Evolutionary conservation across 139 green algal species (phyloP).

Genomic region (Eudorina sp.): DNA sequence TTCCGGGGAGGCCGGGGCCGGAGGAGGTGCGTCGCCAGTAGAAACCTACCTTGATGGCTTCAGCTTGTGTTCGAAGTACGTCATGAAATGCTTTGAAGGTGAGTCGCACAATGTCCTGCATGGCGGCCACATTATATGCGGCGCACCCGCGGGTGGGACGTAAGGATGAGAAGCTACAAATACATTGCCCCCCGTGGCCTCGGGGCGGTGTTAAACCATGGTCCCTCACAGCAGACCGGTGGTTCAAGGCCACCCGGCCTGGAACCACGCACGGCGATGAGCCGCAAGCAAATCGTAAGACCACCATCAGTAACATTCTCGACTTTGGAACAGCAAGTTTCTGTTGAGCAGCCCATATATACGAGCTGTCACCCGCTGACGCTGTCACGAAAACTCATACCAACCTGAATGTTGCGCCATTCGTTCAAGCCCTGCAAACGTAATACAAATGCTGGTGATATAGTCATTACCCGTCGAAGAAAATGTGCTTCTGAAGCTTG

Average conservation of each 20-base stretch:
- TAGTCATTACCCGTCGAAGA: too few species aligned
- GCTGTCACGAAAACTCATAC: too few species aligned
- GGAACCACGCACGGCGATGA: background rate
- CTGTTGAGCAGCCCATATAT: too few species aligned
- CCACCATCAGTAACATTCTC: background rate
- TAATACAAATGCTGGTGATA: too few species aligned
- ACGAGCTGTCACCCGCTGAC: background rate
- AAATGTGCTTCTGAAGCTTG: too few species aligned
- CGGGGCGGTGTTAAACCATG: too few species aligned
- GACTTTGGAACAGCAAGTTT: background rate
- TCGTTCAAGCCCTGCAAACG: slow-evolving; percentile 55
- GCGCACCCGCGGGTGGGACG: too few species aligned
- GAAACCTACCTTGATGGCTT: slow-evolving; percentile 55
- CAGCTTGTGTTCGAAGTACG: slow-evolving; percentile 61
- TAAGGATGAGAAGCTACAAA: too few species aligned
- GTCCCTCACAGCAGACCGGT: background rate
- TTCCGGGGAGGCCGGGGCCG: background rate
- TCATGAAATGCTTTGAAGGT: slow-evolving; percentile 75
- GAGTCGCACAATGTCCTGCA: slow-evolving; percentile 64
- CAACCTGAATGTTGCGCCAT: slow-evolving; percentile 67
- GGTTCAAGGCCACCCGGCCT: background rate
- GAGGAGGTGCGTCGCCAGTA: too few species aligned
- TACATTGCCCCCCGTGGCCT: too few species aligned
- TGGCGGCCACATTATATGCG: too few species aligned
- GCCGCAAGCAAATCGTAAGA: too few species aligned